phyloP scores from a whole-genome alignment of 2,329 filamentous ascomycete genomes.

The Lachnellula arida region DNA sequence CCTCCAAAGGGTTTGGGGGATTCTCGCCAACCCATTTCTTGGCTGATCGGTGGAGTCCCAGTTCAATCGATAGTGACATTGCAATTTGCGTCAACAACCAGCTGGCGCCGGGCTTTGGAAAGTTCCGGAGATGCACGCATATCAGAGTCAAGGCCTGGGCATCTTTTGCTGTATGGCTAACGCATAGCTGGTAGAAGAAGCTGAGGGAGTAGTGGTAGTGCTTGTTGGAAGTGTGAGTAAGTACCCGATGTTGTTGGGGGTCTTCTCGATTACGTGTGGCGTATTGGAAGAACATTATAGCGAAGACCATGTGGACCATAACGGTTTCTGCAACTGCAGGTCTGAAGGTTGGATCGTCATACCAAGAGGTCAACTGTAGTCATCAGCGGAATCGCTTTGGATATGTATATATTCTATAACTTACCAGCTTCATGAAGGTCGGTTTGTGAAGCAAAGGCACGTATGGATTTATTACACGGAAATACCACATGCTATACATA shows the following conservation, averaged over 20 bases:
- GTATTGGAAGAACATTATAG: slow-evolving; percentile 72
- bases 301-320: slow-evolving; percentile 73
- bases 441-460: slow-evolving; percentile 74
- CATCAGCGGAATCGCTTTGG: slow-evolving; percentile 1
- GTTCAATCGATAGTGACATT: slow-evolving; percentile 65
- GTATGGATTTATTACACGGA: slow-evolving; percentile 66
- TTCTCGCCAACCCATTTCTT: slow-evolving; percentile 49
- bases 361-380: slow-evolving; percentile 57
- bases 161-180: slow-evolving; percentile 57
- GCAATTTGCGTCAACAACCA: slow-evolving; percentile 63
- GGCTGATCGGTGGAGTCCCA: slow-evolving; percentile 69
- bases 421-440: slow-evolving; percentile 63
- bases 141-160: slow-evolving; percentile 72
- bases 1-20: slow-evolving; percentile 51
- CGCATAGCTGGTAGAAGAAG: slow-evolving; percentile 61
- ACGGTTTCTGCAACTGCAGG: slow-evolving; percentile 62
- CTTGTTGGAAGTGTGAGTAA: slow-evolving; percentile 64
- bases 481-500: slow-evolving; percentile 70
- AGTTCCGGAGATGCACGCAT: slow-evolving; percentile 66
- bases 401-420: slow-evolving; percentile 19
- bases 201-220: slow-evolving; percentile 74
- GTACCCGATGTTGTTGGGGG: slow-evolving; percentile 46
- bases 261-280: slow-evolving; percentile 63
- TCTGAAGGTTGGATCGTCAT: slow-evolving; percentile 62
- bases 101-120: slow-evolving; percentile 73